Percentiles rank a stretch among this genome's conserved stretches.
These are phyloP conservation scores for Apiotrichum porosum DNA, from an alignment of 1,284 basidiomycete genomes.

Conservation along the genomic window DNA sequence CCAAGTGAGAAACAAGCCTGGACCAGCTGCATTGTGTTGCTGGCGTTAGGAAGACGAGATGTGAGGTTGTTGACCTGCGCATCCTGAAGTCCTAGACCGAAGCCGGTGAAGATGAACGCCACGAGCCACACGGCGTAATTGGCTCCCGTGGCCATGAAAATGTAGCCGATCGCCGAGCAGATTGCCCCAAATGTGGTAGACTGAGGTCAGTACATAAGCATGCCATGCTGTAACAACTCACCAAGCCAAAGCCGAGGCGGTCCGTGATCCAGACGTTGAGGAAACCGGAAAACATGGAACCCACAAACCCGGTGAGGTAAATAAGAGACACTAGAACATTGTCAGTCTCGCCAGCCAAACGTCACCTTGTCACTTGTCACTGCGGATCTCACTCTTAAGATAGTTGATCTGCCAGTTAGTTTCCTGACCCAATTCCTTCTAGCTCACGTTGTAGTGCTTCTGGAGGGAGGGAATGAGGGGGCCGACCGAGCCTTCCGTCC, in stretches of 20 bases:
- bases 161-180: slow-evolving; percentile 2
- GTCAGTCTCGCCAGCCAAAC: too few relatives aligned
- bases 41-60: slow-evolving; percentile 14
- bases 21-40: slow-evolving; percentile 18
- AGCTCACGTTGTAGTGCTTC: slow-evolving; percentile 14
- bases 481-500: slow-evolving; percentile 15
- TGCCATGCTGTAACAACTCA: slow-evolving; percentile 25
- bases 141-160: slow-evolving; percentile 9
- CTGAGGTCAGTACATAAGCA: slow-evolving; percentile 1
- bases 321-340: slow-evolving; percentile 13
- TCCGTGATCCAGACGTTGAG: slow-evolving; percentile 58
- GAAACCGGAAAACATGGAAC: slow-evolving; percentile 6
- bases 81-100: slow-evolving; percentile 15
- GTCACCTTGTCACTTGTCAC: background rate
- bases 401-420: slow-evolving; percentile 14
- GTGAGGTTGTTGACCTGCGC: slow-evolving; percentile 20
- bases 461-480: slow-evolving; percentile 17
- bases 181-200: slow-evolving; percentile 7
- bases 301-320: slow-evolving; percentile 10
- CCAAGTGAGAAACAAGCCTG: slow-evolving; percentile 52
- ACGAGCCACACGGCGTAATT: slow-evolving; percentile 12
- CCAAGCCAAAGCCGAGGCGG: slow-evolving; percentile 59
- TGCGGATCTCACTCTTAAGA: slow-evolving; percentile 9
- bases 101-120: slow-evolving; percentile 12
- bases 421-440: background rate